These are phyloP conservation scores for Protomyces arabidopsidicola DNA, from an alignment of 1,139 yeast genomes.

Conservation along the genomic window DNA sequence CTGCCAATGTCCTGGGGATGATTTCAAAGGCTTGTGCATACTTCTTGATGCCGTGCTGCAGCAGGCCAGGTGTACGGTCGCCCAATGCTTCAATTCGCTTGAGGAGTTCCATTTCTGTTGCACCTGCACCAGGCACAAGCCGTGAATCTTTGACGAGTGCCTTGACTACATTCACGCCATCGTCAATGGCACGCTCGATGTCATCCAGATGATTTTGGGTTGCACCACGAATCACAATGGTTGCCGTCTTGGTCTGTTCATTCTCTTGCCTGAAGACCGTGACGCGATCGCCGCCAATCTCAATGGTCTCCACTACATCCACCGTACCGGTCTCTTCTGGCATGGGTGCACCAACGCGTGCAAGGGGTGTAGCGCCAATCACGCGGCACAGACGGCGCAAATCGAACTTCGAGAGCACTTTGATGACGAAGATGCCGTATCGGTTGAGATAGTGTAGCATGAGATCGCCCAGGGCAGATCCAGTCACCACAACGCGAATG, in stretches of 20 bases:
- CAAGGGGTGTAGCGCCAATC: slow-evolving; percentile 95
- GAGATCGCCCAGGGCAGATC: slow-evolving; percentile 85
- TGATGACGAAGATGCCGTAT: slow-evolving; percentile 74
- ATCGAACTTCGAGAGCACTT: slow-evolving; percentile 90
- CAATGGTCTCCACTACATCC: slow-evolving; percentile 83
- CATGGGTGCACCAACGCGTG: slow-evolving; percentile 91
- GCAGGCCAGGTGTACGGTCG: slow-evolving; percentile 86
- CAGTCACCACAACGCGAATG: slow-evolving; percentile 82
- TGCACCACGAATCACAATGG: slow-evolving; percentile 92
- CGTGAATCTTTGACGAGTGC: slow-evolving; percentile 76
- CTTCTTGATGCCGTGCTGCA: slow-evolving; percentile 89
- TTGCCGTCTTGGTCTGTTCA: slow-evolving; percentile 70
- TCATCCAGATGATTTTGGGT: slow-evolving; percentile 93
- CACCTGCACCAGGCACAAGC: slow-evolving; percentile 94
- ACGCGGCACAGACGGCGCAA: slow-evolving; percentile 90
- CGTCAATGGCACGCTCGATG: slow-evolving; percentile 94
- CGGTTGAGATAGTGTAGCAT: slow-evolving; percentile 91
- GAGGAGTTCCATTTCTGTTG: slow-evolving; percentile 86
- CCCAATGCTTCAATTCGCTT: slow-evolving; percentile 76
- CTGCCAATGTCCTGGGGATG: slow-evolving; percentile 86
- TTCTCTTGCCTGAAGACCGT: slow-evolving; percentile 75
- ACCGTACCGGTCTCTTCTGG: slow-evolving; percentile 89
- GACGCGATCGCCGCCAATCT: slow-evolving; percentile 96
- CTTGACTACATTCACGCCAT: slow-evolving; percentile 89
- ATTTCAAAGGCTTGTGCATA: slow-evolving; percentile 94